A percentile compares a stretch with the other conserved stretches of the same genome.
These are phyloP conservation scores for Cucumis melo DNA, from an alignment of 306 rosid species.

Conservation along the genomic window DNA sequence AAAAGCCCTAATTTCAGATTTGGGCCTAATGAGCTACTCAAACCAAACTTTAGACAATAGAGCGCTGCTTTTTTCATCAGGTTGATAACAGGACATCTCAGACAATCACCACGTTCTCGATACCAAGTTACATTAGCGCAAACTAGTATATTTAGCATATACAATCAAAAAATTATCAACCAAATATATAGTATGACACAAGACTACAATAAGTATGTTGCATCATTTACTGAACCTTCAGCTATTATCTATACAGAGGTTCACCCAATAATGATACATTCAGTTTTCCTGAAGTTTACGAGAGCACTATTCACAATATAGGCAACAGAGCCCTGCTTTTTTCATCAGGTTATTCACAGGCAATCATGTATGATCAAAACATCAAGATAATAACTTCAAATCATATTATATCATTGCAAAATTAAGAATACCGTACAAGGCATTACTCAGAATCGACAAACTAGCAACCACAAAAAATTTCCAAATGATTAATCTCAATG, in stretches of 20 bases:
- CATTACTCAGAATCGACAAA: background rate
- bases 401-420: background rate
- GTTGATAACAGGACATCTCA: background rate
- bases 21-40: no score
- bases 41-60: slow-evolving; percentile 35
- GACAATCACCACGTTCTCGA: background rate
- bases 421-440: background rate
- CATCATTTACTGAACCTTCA: slow-evolving; percentile 60
- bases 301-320: slow-evolving; percentile 29
- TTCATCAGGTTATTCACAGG: slow-evolving; percentile 2
- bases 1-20: no score
- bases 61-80: slow-evolving; percentile 40
- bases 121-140: background rate
- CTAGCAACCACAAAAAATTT: background rate
- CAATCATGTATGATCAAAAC: background rate
- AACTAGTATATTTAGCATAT: background rate
- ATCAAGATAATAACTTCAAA: background rate
- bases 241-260: slow-evolving; percentile 29
- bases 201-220: slow-evolving; percentile 4
- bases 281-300: slow-evolving; percentile 39
- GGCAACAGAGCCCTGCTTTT: slow-evolving; percentile 39
- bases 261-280: slow-evolving; percentile 58
- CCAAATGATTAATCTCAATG: background rate
- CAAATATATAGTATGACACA: background rate
- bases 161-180: background rate